Percentiles rank a stretch among this genome's conserved stretches.
Evolutionary conservation across 2,329 filamentous ascomycete species (phyloP).

Genomic region (Dactylellina leptospora): DNA sequence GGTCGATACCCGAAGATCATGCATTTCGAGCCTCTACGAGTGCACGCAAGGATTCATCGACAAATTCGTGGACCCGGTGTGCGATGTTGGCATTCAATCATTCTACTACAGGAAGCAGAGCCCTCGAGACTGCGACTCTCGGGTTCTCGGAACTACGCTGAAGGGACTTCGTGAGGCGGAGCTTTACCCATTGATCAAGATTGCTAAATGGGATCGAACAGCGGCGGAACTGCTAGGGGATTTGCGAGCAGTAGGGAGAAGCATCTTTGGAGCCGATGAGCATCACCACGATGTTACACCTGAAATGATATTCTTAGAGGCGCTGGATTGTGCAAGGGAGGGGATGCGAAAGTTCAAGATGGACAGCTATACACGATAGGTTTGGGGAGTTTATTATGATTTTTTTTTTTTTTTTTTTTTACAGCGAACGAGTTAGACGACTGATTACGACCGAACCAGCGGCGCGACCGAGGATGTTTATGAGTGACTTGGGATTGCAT

Average conservation of each 20-base stretch:
- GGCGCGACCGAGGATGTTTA: slow-evolving; percentile 4
- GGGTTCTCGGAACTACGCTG: slow-evolving; percentile 47
- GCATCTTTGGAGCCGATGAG: slow-evolving; percentile 51
- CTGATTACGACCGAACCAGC: slow-evolving; percentile 22
- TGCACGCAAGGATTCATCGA: slow-evolving; percentile 52
- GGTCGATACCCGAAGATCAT: slow-evolving; percentile 36
- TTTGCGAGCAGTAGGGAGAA: slow-evolving; percentile 32
- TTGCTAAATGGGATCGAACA: slow-evolving; percentile 43
- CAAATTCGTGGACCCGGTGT: slow-evolving; percentile 47
- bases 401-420: not conserved
- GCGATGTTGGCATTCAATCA: slow-evolving; percentile 48
- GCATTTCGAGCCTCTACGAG: slow-evolving; percentile 41
- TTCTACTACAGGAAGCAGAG: slow-evolving; percentile 52
- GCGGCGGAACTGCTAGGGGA: slow-evolving; percentile 38
- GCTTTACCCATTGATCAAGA: slow-evolving; percentile 47
- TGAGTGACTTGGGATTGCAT: slow-evolving; percentile 3
- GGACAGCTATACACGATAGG: slow-evolving; percentile 39
- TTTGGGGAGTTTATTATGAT: not conserved
- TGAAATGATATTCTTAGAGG: slow-evolving; percentile 41
- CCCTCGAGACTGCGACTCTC: slow-evolving; percentile 50
- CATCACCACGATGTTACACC: slow-evolving; percentile 48
- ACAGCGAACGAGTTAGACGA: slow-evolving; percentile 1
- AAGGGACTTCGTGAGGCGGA: slow-evolving; percentile 49
- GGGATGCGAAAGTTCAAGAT: slow-evolving; percentile 49
- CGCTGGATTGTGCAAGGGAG: slow-evolving; percentile 31